Percentiles rank a stretch among this genome's conserved stretches.
These are phyloP conservation scores for Osmozyma mogii DNA, from an alignment of 805 yeast species.

Conservation along the genomic window DNA sequence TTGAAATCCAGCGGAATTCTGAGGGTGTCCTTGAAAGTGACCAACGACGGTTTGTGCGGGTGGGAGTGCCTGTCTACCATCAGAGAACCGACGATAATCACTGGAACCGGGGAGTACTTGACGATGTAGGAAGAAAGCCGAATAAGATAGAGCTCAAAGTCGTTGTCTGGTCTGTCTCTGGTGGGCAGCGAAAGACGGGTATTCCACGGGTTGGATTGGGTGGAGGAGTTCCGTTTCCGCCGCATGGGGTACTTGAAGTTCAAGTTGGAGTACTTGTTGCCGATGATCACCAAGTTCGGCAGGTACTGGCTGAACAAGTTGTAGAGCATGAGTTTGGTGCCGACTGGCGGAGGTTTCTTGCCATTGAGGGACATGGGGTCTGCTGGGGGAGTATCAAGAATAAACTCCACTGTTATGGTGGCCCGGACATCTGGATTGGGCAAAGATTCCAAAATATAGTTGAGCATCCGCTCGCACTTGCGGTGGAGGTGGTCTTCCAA, in stretches of 20 bases:
- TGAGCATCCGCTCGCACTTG: constrained; percentile 16
- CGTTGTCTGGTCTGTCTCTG: constrained; percentile 3
- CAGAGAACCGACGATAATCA: constrained; percentile 27
- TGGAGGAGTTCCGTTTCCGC: constrained; percentile 10
- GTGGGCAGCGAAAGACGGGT: constrained; percentile 2
- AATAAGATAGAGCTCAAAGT: constrained; percentile 21
- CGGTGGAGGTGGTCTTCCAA: constrained; percentile 12
- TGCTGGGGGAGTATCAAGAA: constrained; percentile 15
- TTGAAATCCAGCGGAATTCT: constrained; percentile 2
- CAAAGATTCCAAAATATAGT: constrained; percentile 12
- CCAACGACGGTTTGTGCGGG: constrained; percentile 5
- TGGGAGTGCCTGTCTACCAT: constrained; percentile 7
- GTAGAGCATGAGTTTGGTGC: constrained; percentile 28
- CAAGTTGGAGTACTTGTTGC: constrained; percentile 31
- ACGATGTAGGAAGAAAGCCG: constrained; percentile 31
- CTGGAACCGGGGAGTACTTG: constrained; percentile 33
- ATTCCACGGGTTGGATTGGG: constrained; percentile 2
- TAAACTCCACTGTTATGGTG: constrained; percentile 34
- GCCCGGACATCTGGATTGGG: constrained; percentile 16
- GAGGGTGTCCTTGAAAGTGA: constrained; percentile 7
- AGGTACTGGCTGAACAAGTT: constrained; percentile 34
- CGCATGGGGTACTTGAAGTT: constrained; percentile 36
- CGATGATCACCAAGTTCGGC: constrained; percentile 30
- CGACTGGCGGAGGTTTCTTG: constrained; percentile 6
- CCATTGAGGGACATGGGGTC: constrained; percentile 5